Percentiles rank a stretch among this genome's conserved stretches.
Evolutionary conservation across 208 protist genomes (phyloP).

Genomic region (Naegleria lovaniensis): DNA sequence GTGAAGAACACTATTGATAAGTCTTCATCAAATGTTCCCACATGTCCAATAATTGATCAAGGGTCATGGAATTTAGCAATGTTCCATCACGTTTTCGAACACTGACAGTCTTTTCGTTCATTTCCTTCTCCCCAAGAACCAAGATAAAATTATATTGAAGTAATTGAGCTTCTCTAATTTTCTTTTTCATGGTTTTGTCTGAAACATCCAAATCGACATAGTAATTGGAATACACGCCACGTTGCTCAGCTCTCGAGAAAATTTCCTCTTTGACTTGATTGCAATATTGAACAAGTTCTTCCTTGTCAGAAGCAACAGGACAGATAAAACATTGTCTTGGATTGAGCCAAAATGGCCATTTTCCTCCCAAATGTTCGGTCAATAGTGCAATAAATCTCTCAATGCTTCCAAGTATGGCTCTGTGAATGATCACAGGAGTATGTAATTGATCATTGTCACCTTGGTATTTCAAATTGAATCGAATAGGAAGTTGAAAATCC

Average conservation of each 20-base stretch:
- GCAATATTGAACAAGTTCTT: background rate
- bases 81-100: conserved; percentile 38
- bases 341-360: conserved; percentile 49
- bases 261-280: background rate
- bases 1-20: background rate
- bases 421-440: conserved; percentile 47
- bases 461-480: conserved; percentile 51
- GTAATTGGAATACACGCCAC: background rate
- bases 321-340: conserved; percentile 41
- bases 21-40: background rate
- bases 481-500: conserved; percentile 56
- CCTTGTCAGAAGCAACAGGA: background rate
- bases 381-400: conserved; percentile 49
- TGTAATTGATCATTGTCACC: conserved; percentile 25
- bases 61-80: conserved; percentile 25
- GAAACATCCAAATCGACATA: conserved; percentile 43
- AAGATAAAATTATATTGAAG: conserved; percentile 79
- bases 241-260: background rate
- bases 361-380: conserved; percentile 40
- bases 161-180: conserved; percentile 62
- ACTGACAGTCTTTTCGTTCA: conserved; percentile 7
- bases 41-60: conserved; percentile 25
- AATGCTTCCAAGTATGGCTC: conserved; percentile 47
- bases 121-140: conserved; percentile 35
- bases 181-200: conserved; percentile 55